Percentiles rank a stretch among this genome's conserved stretches.
Conservation (phyloP, 1,284 basidiomycete species). For the Moesziomyces sp. region DNA sequence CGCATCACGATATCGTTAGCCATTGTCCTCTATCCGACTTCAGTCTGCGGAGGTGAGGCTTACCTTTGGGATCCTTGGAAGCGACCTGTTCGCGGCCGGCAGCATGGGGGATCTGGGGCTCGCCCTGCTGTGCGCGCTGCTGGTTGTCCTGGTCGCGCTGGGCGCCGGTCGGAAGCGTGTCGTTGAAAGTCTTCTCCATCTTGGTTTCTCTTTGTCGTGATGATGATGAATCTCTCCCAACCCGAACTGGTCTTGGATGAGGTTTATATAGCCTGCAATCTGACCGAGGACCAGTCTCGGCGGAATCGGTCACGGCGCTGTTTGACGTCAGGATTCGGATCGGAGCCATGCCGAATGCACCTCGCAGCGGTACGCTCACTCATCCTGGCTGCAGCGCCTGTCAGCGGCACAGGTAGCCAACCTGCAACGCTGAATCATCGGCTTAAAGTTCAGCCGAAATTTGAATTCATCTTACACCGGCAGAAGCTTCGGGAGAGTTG, state of each 20-base stretch:
- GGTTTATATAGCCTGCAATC: too few species aligned
- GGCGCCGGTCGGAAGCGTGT: constrained; percentile 28
- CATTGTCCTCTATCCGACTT: too few species aligned
- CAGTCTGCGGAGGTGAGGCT: constrained; percentile 1
- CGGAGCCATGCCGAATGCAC: too few species aligned
- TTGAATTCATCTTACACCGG: background rate
- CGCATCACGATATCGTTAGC: too few species aligned
- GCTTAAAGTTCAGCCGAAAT: constrained; percentile 12
- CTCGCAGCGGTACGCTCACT: too few species aligned
- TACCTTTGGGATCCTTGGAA: constrained; percentile 51
- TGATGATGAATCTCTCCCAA: too few species aligned
- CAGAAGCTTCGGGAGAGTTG: too few species aligned
- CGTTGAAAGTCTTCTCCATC: constrained; percentile 57
- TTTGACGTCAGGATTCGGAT: too few species aligned
- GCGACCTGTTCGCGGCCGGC: constrained; percentile 47
- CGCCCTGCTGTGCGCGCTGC: constrained; percentile 38
- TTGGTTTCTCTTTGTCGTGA: background rate
- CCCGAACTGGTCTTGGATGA: too few species aligned
- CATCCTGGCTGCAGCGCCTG: too few species aligned
- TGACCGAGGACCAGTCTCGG: too few species aligned
- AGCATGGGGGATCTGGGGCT: constrained; percentile 46
- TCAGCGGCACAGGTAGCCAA: background rate
- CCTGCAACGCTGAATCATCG: constrained; percentile 37
- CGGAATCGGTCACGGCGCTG: too few species aligned
- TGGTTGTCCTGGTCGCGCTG: constrained; percentile 49